These are phyloP conservation scores for Taiwanofungus camphoratus DNA, from an alignment of 1,284 basidiomycete species.

Conservation along the genomic window DNA sequence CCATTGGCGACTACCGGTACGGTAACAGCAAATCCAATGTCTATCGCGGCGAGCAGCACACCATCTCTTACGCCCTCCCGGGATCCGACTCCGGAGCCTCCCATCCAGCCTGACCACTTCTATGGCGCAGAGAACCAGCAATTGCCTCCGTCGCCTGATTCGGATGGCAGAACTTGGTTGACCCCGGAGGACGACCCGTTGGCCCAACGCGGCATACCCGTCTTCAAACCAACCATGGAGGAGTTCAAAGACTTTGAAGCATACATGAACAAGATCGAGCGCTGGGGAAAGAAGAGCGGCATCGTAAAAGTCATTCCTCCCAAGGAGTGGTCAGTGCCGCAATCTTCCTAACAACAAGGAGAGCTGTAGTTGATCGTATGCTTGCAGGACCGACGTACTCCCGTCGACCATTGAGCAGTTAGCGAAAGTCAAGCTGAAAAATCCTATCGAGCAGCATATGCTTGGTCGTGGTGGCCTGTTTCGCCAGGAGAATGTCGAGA, in stretches of 20 bases:
- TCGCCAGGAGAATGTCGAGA: slow-evolving; percentile 89
- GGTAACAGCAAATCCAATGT: slow-evolving; percentile 13
- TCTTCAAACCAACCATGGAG: slow-evolving; percentile 87
- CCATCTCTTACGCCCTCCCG: slow-evolving; percentile 50
- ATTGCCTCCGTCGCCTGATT: slow-evolving; percentile 50
- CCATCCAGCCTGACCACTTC: slow-evolving; percentile 76
- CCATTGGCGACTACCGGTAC: not conserved
- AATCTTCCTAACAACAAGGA: slow-evolving; percentile 1
- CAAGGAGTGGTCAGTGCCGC: slow-evolving; percentile 74
- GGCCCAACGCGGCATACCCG: slow-evolving; percentile 86
- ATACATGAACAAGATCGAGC: slow-evolving; percentile 80
- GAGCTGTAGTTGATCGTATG: slow-evolving; percentile 7
- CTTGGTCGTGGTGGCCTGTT: slow-evolving; percentile 81
- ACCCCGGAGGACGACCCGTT: slow-evolving; percentile 79
- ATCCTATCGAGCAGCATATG: slow-evolving; percentile 91
- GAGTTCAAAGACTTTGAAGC: slow-evolving; percentile 87
- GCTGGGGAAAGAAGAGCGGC: slow-evolving; percentile 84
- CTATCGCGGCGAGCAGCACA: slow-evolving; percentile 24
- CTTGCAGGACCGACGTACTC: slow-evolving; percentile 62
- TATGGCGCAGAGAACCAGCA: slow-evolving; percentile 52
- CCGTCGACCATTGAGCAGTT: slow-evolving; percentile 67
- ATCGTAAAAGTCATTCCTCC: slow-evolving; percentile 95
- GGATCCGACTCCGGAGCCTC: slow-evolving; percentile 43
- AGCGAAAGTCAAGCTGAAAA: slow-evolving; percentile 69
- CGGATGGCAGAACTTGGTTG: slow-evolving; percentile 57